phyloP scores from a whole-genome alignment of 1,284 basidiomycete species.

The Paramarasmius palmivorus region DNA sequence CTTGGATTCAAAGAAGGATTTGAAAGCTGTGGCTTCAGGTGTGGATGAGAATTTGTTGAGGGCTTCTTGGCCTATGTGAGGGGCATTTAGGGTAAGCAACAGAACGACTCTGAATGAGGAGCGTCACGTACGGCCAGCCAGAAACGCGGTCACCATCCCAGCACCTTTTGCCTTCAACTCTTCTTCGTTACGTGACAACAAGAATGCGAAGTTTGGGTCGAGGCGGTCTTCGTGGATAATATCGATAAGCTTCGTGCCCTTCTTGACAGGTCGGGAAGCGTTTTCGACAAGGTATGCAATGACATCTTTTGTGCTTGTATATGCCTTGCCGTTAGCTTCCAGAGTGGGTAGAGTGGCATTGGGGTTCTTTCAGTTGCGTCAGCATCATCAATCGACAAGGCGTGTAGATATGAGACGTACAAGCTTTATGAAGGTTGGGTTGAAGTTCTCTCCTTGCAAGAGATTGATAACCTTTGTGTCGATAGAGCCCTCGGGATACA shows the following conservation, averaged over 20 bases:
- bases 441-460: slow-evolving; percentile 61
- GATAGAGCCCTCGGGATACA: slow-evolving; percentile 37
- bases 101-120: slow-evolving; percentile 19
- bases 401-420: slow-evolving; percentile 27
- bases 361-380: slow-evolving; percentile 37
- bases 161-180: slow-evolving; percentile 47
- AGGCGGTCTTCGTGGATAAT: slow-evolving; percentile 53
- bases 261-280: slow-evolving; percentile 38
- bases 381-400: not conserved
- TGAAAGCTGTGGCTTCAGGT: slow-evolving; percentile 44
- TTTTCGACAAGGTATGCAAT: slow-evolving; percentile 47
- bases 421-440: slow-evolving; percentile 55
- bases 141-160: slow-evolving; percentile 40
- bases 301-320: slow-evolving; percentile 49
- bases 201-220: slow-evolving; percentile 59
- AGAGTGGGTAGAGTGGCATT: slow-evolving; percentile 58
- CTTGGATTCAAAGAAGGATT: slow-evolving; percentile 54
- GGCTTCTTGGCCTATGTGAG: slow-evolving; percentile 37
- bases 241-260: slow-evolving; percentile 38
- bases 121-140: slow-evolving; percentile 43
- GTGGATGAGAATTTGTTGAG: slow-evolving; percentile 41
- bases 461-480: slow-evolving; percentile 42
- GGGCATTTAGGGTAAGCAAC: not conserved
- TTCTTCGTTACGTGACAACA: slow-evolving; percentile 51
- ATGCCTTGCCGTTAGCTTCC: slow-evolving; percentile 41